Evolutionary conservation across 1,284 basidiomycete species (phyloP).

Genomic region (Earliella scabrosa): DNA sequence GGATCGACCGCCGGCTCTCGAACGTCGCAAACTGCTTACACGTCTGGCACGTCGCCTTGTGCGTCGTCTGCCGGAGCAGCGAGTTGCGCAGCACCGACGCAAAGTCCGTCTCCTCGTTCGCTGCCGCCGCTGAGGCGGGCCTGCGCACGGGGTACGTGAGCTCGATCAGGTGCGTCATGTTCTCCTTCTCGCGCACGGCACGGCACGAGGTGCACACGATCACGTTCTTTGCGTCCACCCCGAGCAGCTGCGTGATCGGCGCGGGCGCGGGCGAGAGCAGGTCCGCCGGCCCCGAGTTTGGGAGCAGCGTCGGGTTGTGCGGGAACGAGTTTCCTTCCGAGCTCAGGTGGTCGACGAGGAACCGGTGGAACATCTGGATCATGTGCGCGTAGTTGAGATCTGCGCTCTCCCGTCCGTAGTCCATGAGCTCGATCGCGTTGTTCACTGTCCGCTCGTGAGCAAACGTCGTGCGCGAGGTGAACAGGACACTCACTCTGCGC

Average conservation of each 20-base stretch:
- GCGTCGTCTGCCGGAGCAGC: conserved; percentile 79
- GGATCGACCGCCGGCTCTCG: conserved; percentile 73
- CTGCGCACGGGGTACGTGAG: conserved; percentile 82
- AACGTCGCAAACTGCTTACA: conserved; percentile 84
- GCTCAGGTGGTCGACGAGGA: conserved; percentile 83
- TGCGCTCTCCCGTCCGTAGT: conserved; percentile 78
- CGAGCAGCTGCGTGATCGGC: conserved; percentile 82
- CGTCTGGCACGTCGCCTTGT: conserved; percentile 84
- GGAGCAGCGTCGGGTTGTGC: conserved; percentile 59
- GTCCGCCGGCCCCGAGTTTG: conserved; percentile 34
- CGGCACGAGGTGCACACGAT: conserved; percentile 83
- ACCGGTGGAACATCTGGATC: conserved; percentile 95
- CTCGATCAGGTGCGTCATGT: conserved; percentile 84
- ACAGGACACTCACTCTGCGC: conserved; percentile 63
- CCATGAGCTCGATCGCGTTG: conserved; percentile 88
- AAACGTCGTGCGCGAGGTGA: conserved; percentile 26
- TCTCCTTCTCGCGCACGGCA: conserved; percentile 70
- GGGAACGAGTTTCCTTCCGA: conserved; percentile 70
- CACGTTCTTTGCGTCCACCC: conserved; percentile 75
- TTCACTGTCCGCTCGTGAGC: conserved; percentile 38
- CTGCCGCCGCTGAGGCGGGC: conserved; percentile 63
- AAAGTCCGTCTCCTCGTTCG: conserved; percentile 63
- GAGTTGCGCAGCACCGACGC: conserved; percentile 76
- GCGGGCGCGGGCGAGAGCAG: conserved; percentile 49
- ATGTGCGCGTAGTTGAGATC: conserved; percentile 84